phyloP scores from a whole-genome alignment of 108 stramenopile genomes.

The Pseudonitzschia delicatissima region DNA sequence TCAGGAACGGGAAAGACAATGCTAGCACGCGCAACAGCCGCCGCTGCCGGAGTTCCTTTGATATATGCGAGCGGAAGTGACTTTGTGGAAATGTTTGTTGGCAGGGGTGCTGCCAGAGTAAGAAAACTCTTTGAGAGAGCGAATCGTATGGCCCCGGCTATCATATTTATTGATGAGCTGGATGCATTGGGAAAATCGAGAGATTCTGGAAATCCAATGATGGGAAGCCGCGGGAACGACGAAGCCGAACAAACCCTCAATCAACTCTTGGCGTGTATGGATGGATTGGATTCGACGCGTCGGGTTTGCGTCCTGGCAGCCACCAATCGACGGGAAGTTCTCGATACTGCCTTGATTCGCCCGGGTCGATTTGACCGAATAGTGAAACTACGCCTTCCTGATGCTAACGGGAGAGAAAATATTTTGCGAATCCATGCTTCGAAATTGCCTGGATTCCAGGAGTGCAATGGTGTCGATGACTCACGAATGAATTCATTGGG shows the following conservation, averaged over 20 bases:
- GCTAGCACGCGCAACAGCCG: slow-evolving; percentile 84
- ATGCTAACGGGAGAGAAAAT: slow-evolving; percentile 69
- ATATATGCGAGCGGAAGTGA: slow-evolving; percentile 82
- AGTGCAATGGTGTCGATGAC: slow-evolving; percentile 59
- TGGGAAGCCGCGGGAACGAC: slow-evolving; percentile 63
- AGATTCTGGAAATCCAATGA: slow-evolving; percentile 43
- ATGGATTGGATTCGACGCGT: slow-evolving; percentile 70
- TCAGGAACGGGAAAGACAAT: slow-evolving; percentile 70
- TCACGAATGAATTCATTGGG: slow-evolving; percentile 50
- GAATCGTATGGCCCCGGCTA: slow-evolving; percentile 58
- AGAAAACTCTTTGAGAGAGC: slow-evolving; percentile 84
- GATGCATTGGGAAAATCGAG: slow-evolving; percentile 85
- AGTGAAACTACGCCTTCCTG: slow-evolving; percentile 79
- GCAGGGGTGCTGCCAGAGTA: slow-evolving; percentile 90
- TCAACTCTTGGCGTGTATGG: slow-evolving; percentile 85
- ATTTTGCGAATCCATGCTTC: slow-evolving; percentile 87
- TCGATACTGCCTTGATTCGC: slow-evolving; percentile 87
- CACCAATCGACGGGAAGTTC: slow-evolving; percentile 78
- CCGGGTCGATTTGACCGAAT: slow-evolving; percentile 96
- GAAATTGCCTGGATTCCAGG: slow-evolving; percentile 75
- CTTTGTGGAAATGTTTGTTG: slow-evolving; percentile 87
- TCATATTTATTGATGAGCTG: slow-evolving; percentile 87
- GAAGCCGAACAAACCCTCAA: slow-evolving; percentile 91
- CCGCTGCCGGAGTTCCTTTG: slow-evolving; percentile 80
- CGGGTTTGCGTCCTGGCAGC: slow-evolving; percentile 86